A percentile compares a stretch with the other conserved stretches of the same genome.
Evolutionary conservation across 805 yeast genomes (phyloP).

Genomic region (Jamesozyma spencerorum): DNA sequence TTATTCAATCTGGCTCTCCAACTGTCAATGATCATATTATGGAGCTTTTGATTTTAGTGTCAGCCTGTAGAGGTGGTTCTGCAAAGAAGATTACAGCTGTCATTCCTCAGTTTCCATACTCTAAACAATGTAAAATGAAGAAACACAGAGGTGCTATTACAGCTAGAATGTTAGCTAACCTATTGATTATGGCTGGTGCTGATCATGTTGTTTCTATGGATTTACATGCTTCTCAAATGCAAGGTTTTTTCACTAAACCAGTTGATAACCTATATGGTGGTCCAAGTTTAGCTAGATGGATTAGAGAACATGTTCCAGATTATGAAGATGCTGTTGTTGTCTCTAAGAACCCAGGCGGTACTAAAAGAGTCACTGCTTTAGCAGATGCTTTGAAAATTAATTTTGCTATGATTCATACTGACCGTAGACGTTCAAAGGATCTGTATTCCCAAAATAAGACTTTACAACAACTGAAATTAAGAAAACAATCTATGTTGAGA

Average conservation of each 20-base stretch:
- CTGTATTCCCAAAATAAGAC: conserved; percentile 35
- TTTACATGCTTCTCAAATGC: conserved; percentile 94
- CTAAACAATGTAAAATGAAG: conserved; percentile 96
- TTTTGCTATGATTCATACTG: conserved; percentile 98
- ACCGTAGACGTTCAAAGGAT: conserved; percentile 83
- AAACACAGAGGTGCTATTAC: conserved; percentile 98
- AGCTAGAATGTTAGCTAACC: conserved; percentile 94
- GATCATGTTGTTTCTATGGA: conserved; percentile 98
- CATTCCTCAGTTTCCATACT: conserved; percentile 94
- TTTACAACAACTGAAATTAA: conserved; percentile 29
- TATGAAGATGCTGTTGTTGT: conserved; percentile 88
- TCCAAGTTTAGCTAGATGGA: conserved; percentile 94
- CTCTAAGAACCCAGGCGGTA: conserved; percentile 98
- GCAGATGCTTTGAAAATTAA: conserved; percentile 95
- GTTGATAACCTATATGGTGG: conserved; percentile 96
- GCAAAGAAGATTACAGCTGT: conserved; percentile 96
- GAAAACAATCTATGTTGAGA: conserved; percentile 42
- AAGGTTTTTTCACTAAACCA: conserved; percentile 94
- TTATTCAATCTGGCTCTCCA: conserved; percentile 86
- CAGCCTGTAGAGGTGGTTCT: conserved; percentile 96
- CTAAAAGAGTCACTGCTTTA: conserved; percentile 92
- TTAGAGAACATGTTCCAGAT: conserved; percentile 77
- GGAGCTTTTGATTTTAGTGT: conserved; percentile 87
- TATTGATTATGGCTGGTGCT: conserved; percentile 96
- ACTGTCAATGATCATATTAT: conserved; percentile 84